Base-by-base conservation (phyloP, 2,329 filamentous ascomycete genomes). In the Colletotrichum musae region DNA sequence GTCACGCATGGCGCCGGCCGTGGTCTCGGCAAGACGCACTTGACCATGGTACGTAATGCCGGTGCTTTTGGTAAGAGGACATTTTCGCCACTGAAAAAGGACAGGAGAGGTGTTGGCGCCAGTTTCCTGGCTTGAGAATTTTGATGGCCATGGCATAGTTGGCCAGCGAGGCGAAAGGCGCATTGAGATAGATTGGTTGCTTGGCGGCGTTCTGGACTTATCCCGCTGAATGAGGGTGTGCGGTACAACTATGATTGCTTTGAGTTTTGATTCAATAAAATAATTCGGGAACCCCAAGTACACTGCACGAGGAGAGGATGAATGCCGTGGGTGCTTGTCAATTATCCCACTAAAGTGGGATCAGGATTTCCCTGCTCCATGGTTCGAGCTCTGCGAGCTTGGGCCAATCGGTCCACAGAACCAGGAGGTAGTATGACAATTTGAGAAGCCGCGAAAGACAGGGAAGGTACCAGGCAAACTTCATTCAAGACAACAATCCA, bases 51-150 rank as follows among this genome's bases (percentile, higher is more conserved):
- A n/a, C 77, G 81, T 51, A 84, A 80, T 75, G 57, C 62, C 32
- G 66, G 48, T 24, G 87, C 80, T 0, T 88, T 91, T 71, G 84
- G 85, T 13, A 83, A 83, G 13, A 81, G 81, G 18, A 75, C 84
- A 4, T 94, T 94, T 77, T 94, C 92, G 18, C 92, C 92, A 7
- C 80, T 94, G 68, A 94, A 94, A 81, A 87, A 88, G 76, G 89
- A 94, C 58, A 86, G 87, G 67, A 88, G 90, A 70, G 89, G 89
- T 39, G 85, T 88, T 4, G 84, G 85, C 70, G 89, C 89, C 62
- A 91, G 89, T 74, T 91, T 91, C 73, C 77, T 90, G 68, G 85
- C 81, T 62, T 88, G 74, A 73, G 39, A 32, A 24, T 15, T 21
- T 15, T 48, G 16, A 16, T 24, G 12, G 16, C 7, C 26, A 53